phyloP scores from a whole-genome alignment of 352 stramenopile genomes.

The Plasmopara halstedii region DNA sequence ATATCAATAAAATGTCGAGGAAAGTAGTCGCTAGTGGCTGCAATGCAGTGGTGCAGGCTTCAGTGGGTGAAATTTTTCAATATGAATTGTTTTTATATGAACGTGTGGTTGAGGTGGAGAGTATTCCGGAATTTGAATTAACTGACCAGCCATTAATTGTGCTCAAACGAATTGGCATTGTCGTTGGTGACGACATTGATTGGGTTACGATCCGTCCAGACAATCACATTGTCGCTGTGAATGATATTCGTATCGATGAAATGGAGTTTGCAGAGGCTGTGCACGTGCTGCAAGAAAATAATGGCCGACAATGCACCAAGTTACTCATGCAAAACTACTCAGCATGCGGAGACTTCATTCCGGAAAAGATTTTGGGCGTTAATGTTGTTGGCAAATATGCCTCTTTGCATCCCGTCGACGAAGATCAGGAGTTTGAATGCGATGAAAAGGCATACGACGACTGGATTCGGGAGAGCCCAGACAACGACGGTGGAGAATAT shows the following conservation, averaged over 20 bases:
- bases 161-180: conserved; percentile 79
- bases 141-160: conserved; percentile 81
- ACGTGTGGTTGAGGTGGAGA: conserved; percentile 83
- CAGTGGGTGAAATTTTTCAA: conserved; percentile 83
- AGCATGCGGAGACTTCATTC: conserved; percentile 79
- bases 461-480: conserved; percentile 38
- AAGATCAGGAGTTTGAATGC: conserved; percentile 22
- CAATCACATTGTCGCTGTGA: conserved; percentile 84
- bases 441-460: conserved; percentile 53
- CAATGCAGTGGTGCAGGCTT: conserved; percentile 77
- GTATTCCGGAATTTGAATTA: conserved; percentile 81
- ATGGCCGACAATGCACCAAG: conserved; percentile 80
- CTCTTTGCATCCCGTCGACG: conserved; percentile 58
- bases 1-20: conserved; percentile 81
- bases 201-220: conserved; percentile 71
- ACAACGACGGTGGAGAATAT: conserved; percentile 13
- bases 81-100: conserved; percentile 85
- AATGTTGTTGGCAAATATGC: conserved; percentile 77
- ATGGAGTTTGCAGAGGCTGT: conserved; percentile 78
- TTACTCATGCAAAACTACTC: conserved; percentile 86
- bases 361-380: conserved; percentile 78
- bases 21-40: conserved; percentile 80
- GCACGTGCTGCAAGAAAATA: conserved; percentile 78
- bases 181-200: conserved; percentile 66
- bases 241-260: conserved; percentile 78